phyloP scores from a whole-genome alignment of 441 rosid species.

The Adansonia madagascariensis region DNA sequence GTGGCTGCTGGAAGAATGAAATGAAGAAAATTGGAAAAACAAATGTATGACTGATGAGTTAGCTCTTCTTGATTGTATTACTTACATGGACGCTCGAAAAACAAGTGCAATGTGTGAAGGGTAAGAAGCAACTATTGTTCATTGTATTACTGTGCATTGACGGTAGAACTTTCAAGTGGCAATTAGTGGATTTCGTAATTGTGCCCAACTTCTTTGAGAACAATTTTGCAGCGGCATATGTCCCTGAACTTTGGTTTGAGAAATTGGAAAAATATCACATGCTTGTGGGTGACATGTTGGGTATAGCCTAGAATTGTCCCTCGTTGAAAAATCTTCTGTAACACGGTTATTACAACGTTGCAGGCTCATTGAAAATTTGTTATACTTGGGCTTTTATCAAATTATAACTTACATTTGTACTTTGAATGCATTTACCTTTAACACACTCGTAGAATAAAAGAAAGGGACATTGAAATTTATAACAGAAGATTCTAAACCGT shows the following conservation, averaged over 20 bases:
- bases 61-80: constrained; percentile 19
- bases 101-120: constrained; percentile 13
- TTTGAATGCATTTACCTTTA: not conserved
- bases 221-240: not conserved
- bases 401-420: not conserved
- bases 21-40: constrained; percentile 29
- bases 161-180: not conserved
- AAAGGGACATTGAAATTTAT: not conserved
- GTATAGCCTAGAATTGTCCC: no score
- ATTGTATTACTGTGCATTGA: constrained; percentile 1
- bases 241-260: not conserved
- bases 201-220: not conserved
- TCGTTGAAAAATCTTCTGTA: not conserved
- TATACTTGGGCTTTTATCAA: not conserved
- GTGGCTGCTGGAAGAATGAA: constrained; percentile 21
- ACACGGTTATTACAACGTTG: not conserved
- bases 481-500: not conserved
- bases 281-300: not conserved
- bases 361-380: not conserved
- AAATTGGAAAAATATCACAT: not conserved
- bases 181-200: constrained; percentile 12
- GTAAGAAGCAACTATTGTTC: not conserved
- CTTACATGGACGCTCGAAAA: constrained; percentile 17
- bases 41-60: constrained; percentile 12
- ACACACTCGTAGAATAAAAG: not conserved